Evolutionary conservation across 495 filamentous ascomycete species (phyloP).

Genomic region (Glutinoglossum americanum): DNA sequence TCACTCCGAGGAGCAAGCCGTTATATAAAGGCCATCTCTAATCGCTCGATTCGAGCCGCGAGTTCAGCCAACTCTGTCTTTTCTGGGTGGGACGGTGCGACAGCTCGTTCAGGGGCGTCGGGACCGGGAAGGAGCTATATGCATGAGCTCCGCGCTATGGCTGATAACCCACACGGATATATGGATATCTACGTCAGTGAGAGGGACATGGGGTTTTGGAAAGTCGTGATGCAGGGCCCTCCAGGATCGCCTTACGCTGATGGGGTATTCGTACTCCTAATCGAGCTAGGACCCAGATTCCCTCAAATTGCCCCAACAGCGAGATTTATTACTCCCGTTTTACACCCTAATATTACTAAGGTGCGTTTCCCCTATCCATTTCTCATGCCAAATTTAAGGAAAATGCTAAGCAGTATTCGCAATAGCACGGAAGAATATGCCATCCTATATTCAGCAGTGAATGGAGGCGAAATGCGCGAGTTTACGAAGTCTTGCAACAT

Average conservation of each 20-base stretch:
- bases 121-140: slow-evolving; percentile 4
- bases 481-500: slow-evolving; percentile 6
- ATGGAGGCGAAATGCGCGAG: neutral
- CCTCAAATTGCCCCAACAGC: slow-evolving; percentile 5
- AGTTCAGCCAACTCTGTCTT: neutral
- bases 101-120: neutral
- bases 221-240: slow-evolving; percentile 10
- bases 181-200: slow-evolving; percentile 11
- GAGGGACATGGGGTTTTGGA: slow-evolving; percentile 11
- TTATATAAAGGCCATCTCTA: slow-evolving; percentile 7
- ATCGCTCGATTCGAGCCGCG: neutral
- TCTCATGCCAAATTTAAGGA: neutral
- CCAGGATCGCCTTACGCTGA: neutral
- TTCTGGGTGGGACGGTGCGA: neutral
- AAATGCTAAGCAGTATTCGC: too few relatives aligned
- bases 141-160: slow-evolving; percentile 7
- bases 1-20: slow-evolving; percentile 5
- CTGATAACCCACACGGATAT: slow-evolving; percentile 8
- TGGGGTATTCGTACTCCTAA: neutral
- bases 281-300: neutral
- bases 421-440: slow-evolving; percentile 9
- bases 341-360: slow-evolving; percentile 11
- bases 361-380: neutral
- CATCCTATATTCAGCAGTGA: slow-evolving; percentile 8
- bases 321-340: slow-evolving; percentile 8